Conservation (phyloP, 495 filamentous ascomycete genomes). For the Bathelium albidoporum region DNA sequence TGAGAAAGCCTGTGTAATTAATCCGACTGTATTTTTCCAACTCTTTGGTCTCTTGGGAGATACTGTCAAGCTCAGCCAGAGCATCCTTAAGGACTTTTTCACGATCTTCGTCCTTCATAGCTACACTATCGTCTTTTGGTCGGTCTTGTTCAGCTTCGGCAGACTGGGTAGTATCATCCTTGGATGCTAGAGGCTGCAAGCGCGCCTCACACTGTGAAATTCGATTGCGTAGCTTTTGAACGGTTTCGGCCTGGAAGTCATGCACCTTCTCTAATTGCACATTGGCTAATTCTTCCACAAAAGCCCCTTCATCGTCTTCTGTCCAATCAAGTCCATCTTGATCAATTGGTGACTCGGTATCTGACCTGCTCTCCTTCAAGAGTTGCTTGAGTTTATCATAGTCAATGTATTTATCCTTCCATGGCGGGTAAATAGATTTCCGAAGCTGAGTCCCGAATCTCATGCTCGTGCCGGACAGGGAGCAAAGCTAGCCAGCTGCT, state of each 20-base stretch:
- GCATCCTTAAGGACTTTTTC: slow-evolving; percentile 53
- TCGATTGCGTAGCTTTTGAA: slow-evolving; percentile 59
- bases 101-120: slow-evolving; percentile 25
- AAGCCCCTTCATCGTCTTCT: slow-evolving; percentile 84
- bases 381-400: slow-evolving; percentile 85
- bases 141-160: slow-evolving; percentile 33
- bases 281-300: slow-evolving; percentile 91
- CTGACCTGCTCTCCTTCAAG: slow-evolving; percentile 60
- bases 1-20: slow-evolving; percentile 96
- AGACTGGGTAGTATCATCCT: slow-evolving; percentile 47
- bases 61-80: slow-evolving; percentile 67
- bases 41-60: slow-evolving; percentile 84
- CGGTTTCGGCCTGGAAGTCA: slow-evolving; percentile 70
- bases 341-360: slow-evolving; percentile 38
- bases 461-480: slow-evolving; percentile 55
- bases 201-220: slow-evolving; percentile 50
- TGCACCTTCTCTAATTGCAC: slow-evolving; percentile 92
- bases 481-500: no score
- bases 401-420: slow-evolving; percentile 89
- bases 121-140: slow-evolving; percentile 26
- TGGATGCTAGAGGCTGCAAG: slow-evolving; percentile 38
- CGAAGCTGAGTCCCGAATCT: slow-evolving; percentile 83
- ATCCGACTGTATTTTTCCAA: slow-evolving; percentile 89
- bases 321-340: slow-evolving; percentile 60
- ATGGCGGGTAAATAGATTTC: slow-evolving; percentile 71